These are phyloP conservation scores for Platanthera zijinensis DNA, from an alignment of 106 monocot species.

Conservation along the genomic window DNA sequence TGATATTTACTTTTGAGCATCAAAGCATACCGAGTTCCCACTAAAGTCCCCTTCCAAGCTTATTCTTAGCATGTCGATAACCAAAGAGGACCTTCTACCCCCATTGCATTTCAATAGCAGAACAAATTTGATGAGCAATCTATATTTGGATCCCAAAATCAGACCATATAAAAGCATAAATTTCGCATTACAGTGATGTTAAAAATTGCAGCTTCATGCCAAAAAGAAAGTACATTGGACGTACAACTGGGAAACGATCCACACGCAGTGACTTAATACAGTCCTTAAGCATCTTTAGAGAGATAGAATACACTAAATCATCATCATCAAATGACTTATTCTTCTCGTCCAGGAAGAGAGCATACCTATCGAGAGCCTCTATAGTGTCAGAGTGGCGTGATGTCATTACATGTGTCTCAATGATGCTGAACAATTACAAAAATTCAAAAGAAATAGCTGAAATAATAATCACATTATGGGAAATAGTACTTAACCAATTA, in stretches of 20 bases:
- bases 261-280: no score
- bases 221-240: background rate
- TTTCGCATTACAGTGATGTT: background rate
- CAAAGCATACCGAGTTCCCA: slow-evolving; percentile 48
- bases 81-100: slow-evolving; percentile 19
- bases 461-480: background rate
- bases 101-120: slow-evolving; percentile 32
- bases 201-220: background rate
- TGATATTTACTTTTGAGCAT: background rate
- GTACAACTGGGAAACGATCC: no score
- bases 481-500: background rate
- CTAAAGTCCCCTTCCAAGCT: slow-evolving; percentile 22
- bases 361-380: slow-evolving; percentile 38
- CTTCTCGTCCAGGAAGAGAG: slow-evolving; percentile 35
- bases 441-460: no score
- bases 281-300: no score
- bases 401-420: slow-evolving; percentile 25
- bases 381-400: slow-evolving; percentile 34
- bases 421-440: no score
- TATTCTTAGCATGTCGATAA: slow-evolving; percentile 37
- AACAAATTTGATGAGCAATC: slow-evolving; percentile 48
- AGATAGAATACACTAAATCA: no score
- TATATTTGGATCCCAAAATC: slow-evolving; percentile 12
- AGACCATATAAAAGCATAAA: background rate
- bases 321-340: slow-evolving; percentile 28